These are phyloP conservation scores for Amauroascus verrucosus DNA, from an alignment of 2,329 filamentous ascomycete species.

Conservation along the genomic window DNA sequence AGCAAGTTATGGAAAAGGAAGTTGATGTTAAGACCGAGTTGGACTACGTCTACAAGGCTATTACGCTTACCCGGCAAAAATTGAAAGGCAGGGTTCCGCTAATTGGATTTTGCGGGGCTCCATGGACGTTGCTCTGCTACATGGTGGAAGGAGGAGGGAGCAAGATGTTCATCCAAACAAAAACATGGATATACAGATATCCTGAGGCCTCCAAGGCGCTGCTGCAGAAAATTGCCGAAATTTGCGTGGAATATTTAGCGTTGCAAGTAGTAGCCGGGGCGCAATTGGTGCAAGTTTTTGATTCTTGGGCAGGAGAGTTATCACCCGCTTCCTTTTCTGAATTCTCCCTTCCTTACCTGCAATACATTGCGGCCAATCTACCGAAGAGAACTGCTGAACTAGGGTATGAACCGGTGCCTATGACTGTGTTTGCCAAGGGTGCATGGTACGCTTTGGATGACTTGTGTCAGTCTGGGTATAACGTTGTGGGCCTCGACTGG, in stretches of 20 bases:
- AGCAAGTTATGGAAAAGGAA: conserved; percentile 59
- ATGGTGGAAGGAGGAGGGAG: conserved; percentile 98
- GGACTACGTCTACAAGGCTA: conserved; percentile 91
- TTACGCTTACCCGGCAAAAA: conserved; percentile 82
- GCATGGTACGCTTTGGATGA: conserved; percentile 90
- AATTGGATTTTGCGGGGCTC: conserved; percentile 92
- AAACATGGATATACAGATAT: conserved; percentile 95
- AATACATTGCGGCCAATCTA: conserved; percentile 70
- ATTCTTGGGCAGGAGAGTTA: conserved; percentile 94
- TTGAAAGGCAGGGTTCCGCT: conserved; percentile 78
- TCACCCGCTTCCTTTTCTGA: conserved; percentile 71
- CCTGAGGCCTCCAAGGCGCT: conserved; percentile 67
- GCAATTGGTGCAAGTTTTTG: conserved; percentile 93
- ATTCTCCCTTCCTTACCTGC: conserved; percentile 78
- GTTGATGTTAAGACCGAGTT: conserved; percentile 80
- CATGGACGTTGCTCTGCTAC: conserved; percentile 95
- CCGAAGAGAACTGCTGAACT: conserved; percentile 64
- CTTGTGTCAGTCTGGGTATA: conserved; percentile 77
- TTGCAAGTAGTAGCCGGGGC: conserved; percentile 87
- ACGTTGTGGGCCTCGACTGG: conserved; percentile 94
- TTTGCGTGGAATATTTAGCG: conserved; percentile 90
- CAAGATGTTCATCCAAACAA: conserved; percentile 86
- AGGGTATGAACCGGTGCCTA: conserved; percentile 70
- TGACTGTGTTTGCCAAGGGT: conserved; percentile 97
- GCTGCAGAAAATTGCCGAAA: conserved; percentile 80